A percentile compares a stretch with the other conserved stretches of the same genome.
Conservation (phyloP, 208 protist genomes). For the Leishmania tropica region DNA sequence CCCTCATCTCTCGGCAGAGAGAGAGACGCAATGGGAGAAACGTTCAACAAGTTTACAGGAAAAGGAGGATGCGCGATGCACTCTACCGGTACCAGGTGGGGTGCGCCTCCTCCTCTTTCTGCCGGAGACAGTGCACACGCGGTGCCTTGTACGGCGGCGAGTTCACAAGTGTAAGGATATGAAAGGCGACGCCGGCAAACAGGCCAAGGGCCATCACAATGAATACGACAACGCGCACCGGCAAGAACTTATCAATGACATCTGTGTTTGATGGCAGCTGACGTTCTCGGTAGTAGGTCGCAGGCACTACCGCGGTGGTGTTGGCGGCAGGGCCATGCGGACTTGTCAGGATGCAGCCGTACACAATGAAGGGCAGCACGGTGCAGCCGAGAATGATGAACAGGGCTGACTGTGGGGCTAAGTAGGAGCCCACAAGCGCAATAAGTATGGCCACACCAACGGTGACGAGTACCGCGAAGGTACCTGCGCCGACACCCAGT, state of each 20-base stretch:
- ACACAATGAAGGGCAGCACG: constrained; percentile 73
- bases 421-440: constrained; percentile 52
- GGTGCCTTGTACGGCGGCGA: constrained; percentile 71
- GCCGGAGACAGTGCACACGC: constrained; percentile 72
- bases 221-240: constrained; percentile 66
- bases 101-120: constrained; percentile 78
- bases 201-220: constrained; percentile 44
- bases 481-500: constrained; percentile 71
- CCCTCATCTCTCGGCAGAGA: not conserved
- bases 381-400: constrained; percentile 53
- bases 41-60: not conserved
- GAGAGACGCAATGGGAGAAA: not conserved
- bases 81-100: constrained; percentile 77
- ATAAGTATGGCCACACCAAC: constrained; percentile 52
- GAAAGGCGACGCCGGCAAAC: constrained; percentile 45
- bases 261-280: constrained; percentile 42
- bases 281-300: constrained; percentile 50
- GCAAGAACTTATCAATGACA: constrained; percentile 65
- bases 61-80: not conserved
- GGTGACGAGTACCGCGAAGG: constrained; percentile 71
- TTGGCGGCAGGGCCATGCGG: constrained; percentile 13
- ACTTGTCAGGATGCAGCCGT: constrained; percentile 70
- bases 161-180: constrained; percentile 38
- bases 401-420: constrained; percentile 46
- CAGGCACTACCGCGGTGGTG: not conserved